Evolutionary conservation across 768 basidiomycete species (phyloP), one percentile per base, ranked within the genome.

Genomic region (Favolaschia claudopus): DNA sequence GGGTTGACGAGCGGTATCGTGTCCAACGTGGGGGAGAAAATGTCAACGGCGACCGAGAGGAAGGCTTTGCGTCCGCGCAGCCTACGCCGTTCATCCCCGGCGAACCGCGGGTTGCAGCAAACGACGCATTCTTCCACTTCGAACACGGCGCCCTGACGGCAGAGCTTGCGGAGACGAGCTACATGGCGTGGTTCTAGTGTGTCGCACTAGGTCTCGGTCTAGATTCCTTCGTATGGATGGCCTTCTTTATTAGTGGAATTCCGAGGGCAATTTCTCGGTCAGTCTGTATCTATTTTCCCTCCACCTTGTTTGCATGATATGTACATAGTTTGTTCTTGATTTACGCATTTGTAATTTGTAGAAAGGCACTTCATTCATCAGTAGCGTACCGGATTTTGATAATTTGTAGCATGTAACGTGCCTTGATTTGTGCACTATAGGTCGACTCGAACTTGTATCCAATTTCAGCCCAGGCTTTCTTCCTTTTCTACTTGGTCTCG

Each of bases 181-280:
- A 85, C 68, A 88, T 88, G 87, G 85, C 86, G 22, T 88, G 87
- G 87, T 88, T 88, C 66, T 88, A 74, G 72, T 17, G 46, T 24
- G 32, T 58, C 24, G 44, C 25, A 25, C 31, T 15, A 13, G 31
- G 20, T 25, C 50, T 12, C 22, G n/a, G 33, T 29, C 14, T 47
- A 4, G 14, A 15, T 36, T 29, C 15, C 28, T n/a, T n/a, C n/a
- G n/a, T n/a, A 33, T 25, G 33, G 3, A n/a, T 60, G 42, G 31
- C 49, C 36, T 45, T 38, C 14, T 17, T 51, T 51, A 39, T 47
- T 14, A 22, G 49, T 13, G 9, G 32, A 32, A 2, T 8, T 8
- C 13, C 13, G 8, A n/a, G 25, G 36, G 27, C 31, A 20, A 27
- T 9, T 31, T 13, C 15, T 36, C 39, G 24, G 50, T 44, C 32